phyloP scores from a whole-genome alignment of 1,284 basidiomycete species.

The Puccinia polysora region DNA sequence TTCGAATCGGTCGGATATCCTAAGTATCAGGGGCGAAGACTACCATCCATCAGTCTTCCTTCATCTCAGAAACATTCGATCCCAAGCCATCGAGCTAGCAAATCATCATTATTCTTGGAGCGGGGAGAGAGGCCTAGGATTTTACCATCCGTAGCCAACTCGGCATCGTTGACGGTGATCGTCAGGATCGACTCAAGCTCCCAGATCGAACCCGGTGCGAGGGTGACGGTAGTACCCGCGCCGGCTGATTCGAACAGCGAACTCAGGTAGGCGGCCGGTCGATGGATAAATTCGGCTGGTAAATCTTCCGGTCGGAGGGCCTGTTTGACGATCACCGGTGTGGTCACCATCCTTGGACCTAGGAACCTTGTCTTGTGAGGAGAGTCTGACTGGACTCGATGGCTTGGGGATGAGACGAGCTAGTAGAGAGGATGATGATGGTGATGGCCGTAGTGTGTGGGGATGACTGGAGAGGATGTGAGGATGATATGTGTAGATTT shows the following conservation, averaged over 20 bases:
- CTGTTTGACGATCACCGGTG: slow-evolving; percentile 1
- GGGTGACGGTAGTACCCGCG: slow-evolving; percentile 20
- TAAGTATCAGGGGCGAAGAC: not conserved
- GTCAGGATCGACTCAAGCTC: slow-evolving; percentile 30
- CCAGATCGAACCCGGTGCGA: slow-evolving; percentile 28
- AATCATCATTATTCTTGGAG: not conserved
- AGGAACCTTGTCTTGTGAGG: not conserved
- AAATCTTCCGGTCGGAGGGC: slow-evolving; percentile 33
- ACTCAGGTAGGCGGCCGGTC: slow-evolving; percentile 35
- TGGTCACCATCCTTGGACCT: not conserved
- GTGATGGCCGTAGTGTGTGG: no score
- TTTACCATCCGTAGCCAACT: slow-evolving; percentile 35
- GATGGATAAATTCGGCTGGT: slow-evolving; percentile 22
- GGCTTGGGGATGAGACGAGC: no score
- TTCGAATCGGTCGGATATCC: slow-evolving; percentile 38
- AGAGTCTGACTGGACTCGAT: no score
- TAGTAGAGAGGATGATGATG: no score
- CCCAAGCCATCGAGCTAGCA: no score
- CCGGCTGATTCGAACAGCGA: slow-evolving; percentile 33
- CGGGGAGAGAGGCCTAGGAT: not conserved
- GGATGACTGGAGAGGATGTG: no score
- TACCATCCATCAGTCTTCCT: no score
- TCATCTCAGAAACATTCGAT: no score
- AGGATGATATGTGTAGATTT: no score
- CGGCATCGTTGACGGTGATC: slow-evolving; percentile 36